These are phyloP conservation scores for Amanita jacksonii DNA, from an alignment of 768 basidiomycete genomes.

Conservation along the genomic window DNA sequence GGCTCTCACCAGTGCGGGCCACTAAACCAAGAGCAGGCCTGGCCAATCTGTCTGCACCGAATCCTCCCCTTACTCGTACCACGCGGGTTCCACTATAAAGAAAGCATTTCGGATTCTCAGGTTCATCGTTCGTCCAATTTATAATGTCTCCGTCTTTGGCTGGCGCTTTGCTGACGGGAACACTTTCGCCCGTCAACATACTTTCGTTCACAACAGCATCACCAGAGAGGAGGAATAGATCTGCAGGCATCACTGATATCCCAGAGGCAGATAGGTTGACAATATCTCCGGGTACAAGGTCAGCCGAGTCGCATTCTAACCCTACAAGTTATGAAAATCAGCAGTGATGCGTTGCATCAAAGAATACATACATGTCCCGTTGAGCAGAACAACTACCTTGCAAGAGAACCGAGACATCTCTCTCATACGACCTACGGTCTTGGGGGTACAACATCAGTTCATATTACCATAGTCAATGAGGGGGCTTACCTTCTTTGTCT, in stretches of 20 bases:
- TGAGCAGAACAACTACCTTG: conserved; percentile 55
- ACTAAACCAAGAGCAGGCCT: conserved; percentile 74
- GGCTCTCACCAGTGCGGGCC: conserved; percentile 62
- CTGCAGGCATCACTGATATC: conserved; percentile 73
- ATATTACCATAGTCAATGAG: not conserved
- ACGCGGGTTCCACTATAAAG: conserved; percentile 87
- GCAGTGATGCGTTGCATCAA: not conserved
- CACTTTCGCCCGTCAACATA: conserved; percentile 98
- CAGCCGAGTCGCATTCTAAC: conserved; percentile 60
- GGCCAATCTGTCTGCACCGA: conserved; percentile 40
- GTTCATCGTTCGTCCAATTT: conserved; percentile 59
- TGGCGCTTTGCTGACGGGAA: conserved; percentile 88
- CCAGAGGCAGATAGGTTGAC: conserved; percentile 77
- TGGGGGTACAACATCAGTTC: conserved; percentile 17
- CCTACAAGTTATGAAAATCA: conserved; percentile 32
- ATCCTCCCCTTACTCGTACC: conserved; percentile 68
- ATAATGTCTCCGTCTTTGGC: conserved; percentile 70
- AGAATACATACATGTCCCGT: conserved; percentile 70
- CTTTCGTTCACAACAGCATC: conserved; percentile 98
- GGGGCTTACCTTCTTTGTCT: conserved; percentile 71
- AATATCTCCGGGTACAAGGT: conserved; percentile 87
- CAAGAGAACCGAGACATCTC: conserved; percentile 93
- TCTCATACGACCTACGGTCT: conserved; percentile 87
- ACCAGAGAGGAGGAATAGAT: conserved; percentile 86
- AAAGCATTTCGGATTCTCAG: conserved; percentile 75